A percentile compares a stretch with the other conserved stretches of the same genome.
These are phyloP conservation scores for Dictyostelium discoideum DNA, from an alignment of 78 protist species.

Conservation along the genomic window dicty_2.7 NC_007089.4:5716501-5717000, in stretches of 20 bases:
- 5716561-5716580: background rate
- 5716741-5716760: background rate
- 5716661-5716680: background rate
- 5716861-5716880: background rate
- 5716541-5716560: background rate
- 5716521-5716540: background rate
- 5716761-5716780: background rate
- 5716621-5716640: background rate
- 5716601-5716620: background rate
- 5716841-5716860: background rate
- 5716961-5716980: slow-evolving; percentile 52
- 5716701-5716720: background rate
- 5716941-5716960: slow-evolving; percentile 8
- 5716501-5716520: slow-evolving; percentile 6
- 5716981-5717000: background rate
- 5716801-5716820: background rate
- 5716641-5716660: background rate
- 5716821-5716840: background rate
- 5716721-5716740: no score
- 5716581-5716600: background rate
- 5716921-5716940: slow-evolving; percentile 8
- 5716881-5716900: background rate
- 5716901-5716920: slow-evolving; percentile 5
- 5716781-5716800: background rate
- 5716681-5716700: background rate